Base-by-base conservation (phyloP, 306 rosid genomes). In the Cicer judaicum region DNA sequence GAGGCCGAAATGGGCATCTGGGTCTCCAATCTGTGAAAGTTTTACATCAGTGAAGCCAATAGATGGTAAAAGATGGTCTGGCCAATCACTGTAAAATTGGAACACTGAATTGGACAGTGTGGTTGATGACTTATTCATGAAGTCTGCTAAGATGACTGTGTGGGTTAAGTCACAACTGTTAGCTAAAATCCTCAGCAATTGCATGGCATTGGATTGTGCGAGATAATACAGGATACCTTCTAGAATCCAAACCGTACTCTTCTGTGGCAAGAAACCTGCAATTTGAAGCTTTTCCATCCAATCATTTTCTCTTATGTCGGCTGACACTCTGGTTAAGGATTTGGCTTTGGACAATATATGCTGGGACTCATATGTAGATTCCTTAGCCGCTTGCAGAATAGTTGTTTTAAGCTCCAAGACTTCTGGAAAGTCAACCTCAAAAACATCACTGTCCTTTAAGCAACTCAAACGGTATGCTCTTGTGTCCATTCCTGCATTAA, bases 81-180 rank as follows among this genome's bases (percentile, higher is more conserved):
- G 99, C 97, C 99, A 94, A 79, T 94, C 99, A 77, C 99, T 86
- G 81, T 94, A 94, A 87, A 94, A 91, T 76, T 90, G 93, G 83
- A 87, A 94, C 44, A 82, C 73, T 42, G 98, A 91, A 59, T 76
- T 76, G 54, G 96, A 87, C 63, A 91, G 86, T 10, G 91, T 88
- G 41, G 90, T 94, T 69, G 99, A 91, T 36, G 92, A 79, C 75
- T 91, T 90, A 84, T 94, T 94, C 97, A 94, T 91, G 79, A 94
- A 94, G 85, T 94, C 99, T 56, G 95, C 99, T 66, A 94, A 61
- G 29, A 94, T 91, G 60, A 87, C 89, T 38, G 98, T 91, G 53
- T 72, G 89, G 64, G 98, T 84, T 52, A 82, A 64, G 39, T 76
- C 16, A 65, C 98, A 91, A 84, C 87, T 88, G 70, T 84, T 88